Conservation (phyloP, 2,329 filamentous ascomycete genomes). For the Fusarium sp. region DNA sequence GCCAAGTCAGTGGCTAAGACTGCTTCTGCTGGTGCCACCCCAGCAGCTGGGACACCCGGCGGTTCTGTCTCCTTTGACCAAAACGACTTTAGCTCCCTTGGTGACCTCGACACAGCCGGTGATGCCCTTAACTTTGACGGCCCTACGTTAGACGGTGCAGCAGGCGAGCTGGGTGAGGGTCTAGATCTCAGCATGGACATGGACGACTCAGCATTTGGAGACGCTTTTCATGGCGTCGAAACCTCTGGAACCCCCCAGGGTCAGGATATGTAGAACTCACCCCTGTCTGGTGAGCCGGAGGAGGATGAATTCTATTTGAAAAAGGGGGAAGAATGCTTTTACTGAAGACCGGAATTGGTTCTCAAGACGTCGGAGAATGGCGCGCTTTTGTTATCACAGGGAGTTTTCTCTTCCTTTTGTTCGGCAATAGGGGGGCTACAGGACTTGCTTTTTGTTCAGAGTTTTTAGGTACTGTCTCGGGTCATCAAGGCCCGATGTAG, state of each 20-base stretch:
- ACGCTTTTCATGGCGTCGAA: slow-evolving; percentile 76
- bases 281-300: not conserved
- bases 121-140: slow-evolving; percentile 75
- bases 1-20: slow-evolving; percentile 33
- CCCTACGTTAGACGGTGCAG: slow-evolving; percentile 56
- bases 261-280: slow-evolving; percentile 44
- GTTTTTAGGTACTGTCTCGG: slow-evolving; percentile 10
- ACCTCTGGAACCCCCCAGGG: slow-evolving; percentile 48
- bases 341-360: slow-evolving; percentile 10
- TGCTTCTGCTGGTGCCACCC: slow-evolving; percentile 33
- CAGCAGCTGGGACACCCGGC: slow-evolving; percentile 46
- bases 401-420: slow-evolving; percentile 13
- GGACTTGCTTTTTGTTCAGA: slow-evolving; percentile 23
- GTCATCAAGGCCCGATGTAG: not conserved
- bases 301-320: not conserved
- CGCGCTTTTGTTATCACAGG: slow-evolving; percentile 26
- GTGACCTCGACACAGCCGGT: slow-evolving; percentile 73
- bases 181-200: slow-evolving; percentile 71
- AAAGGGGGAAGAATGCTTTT: not conserved
- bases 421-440: slow-evolving; percentile 8
- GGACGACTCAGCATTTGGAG: slow-evolving; percentile 83
- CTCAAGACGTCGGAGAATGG: slow-evolving; percentile 40
- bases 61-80: slow-evolving; percentile 59
- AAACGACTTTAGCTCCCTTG: slow-evolving; percentile 70
- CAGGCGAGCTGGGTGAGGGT: slow-evolving; percentile 61